Conservation (phyloP, 2,329 filamentous ascomycete genomes). For the Moelleriella libera region DNA sequence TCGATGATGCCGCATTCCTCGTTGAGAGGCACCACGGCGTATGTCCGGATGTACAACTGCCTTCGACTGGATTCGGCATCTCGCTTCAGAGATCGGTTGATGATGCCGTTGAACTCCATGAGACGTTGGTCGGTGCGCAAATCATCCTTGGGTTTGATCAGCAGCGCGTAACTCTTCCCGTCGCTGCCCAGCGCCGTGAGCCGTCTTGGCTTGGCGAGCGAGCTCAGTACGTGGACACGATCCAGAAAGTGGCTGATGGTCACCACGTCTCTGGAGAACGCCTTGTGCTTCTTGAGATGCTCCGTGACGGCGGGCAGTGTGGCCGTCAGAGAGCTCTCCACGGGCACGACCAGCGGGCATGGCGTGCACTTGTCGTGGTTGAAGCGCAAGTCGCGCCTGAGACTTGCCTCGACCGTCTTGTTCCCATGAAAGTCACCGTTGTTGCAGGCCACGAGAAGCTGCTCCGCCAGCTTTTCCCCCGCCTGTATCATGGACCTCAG, state of each 20-base stretch:
- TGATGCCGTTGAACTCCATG: slow-evolving; percentile 99
- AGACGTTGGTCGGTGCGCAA: slow-evolving; percentile 92
- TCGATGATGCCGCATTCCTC: slow-evolving; percentile 97
- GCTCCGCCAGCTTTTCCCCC: slow-evolving; percentile 72
- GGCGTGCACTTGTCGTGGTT: slow-evolving; percentile 66
- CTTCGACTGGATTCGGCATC: slow-evolving; percentile 84
- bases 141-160: slow-evolving; percentile 98
- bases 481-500: slow-evolving; percentile 58
- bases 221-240: slow-evolving; percentile 79
- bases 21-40: slow-evolving; percentile 90
- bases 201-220: slow-evolving; percentile 82
- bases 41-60: slow-evolving; percentile 90
- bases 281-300: slow-evolving; percentile 61
- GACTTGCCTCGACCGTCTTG: slow-evolving; percentile 53
- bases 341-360: slow-evolving; percentile 74
- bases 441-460: slow-evolving; percentile 68
- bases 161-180: slow-evolving; percentile 72
- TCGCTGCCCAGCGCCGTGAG: slow-evolving; percentile 81
- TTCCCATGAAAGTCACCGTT: slow-evolving; percentile 59
- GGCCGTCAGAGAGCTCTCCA: slow-evolving; percentile 72
- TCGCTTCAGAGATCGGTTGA: slow-evolving; percentile 85
- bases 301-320: slow-evolving; percentile 65
- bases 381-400: slow-evolving; percentile 68
- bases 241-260: slow-evolving; percentile 73
- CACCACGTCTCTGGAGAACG: slow-evolving; percentile 76